Evolutionary conservation across 2,329 filamentous ascomycete genomes (phyloP).

Genomic region (Penicillium freii): DNA sequence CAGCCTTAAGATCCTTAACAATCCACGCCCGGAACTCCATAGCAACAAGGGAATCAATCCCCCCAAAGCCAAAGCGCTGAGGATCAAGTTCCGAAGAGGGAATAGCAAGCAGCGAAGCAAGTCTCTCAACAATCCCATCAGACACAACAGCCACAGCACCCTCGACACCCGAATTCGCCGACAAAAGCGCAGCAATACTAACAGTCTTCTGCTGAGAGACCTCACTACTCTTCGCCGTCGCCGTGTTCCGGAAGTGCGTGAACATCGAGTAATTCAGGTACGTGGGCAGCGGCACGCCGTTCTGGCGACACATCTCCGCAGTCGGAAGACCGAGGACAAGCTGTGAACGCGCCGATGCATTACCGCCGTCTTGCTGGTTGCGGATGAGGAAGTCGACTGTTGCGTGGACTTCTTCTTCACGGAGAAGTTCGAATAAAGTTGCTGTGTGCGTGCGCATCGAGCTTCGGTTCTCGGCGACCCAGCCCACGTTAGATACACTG

Average conservation of each 20-base stretch:
- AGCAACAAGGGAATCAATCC: slow-evolving; percentile 32
- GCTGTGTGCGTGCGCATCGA: slow-evolving; percentile 13
- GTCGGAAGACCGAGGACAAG: slow-evolving; percentile 21
- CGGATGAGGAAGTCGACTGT: slow-evolving; percentile 21
- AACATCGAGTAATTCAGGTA: slow-evolving; percentile 31
- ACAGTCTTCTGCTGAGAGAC: slow-evolving; percentile 4
- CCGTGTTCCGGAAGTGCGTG: slow-evolving; percentile 14
- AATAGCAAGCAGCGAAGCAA: slow-evolving; percentile 25
- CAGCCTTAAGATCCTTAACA: slow-evolving; percentile 28
- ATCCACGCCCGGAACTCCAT: slow-evolving; percentile 35
- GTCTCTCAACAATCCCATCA: slow-evolving; percentile 16
- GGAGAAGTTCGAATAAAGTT: slow-evolving; percentile 22
- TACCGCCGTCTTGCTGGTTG: not conserved
- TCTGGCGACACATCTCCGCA: slow-evolving; percentile 18
- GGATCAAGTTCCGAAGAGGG: slow-evolving; percentile 27
- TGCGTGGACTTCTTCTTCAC: slow-evolving; percentile 24
- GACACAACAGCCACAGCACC: slow-evolving; percentile 15
- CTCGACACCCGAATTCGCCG: not conserved
- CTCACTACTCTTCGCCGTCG: not conserved
- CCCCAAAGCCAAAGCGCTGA: slow-evolving; percentile 23
- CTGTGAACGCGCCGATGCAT: slow-evolving; percentile 1
- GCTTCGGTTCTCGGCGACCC: slow-evolving; percentile 30
- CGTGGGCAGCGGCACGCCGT: slow-evolving; percentile 19
- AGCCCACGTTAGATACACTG: slow-evolving; percentile 35
- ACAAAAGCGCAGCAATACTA: slow-evolving; percentile 10